phyloP scores from a whole-genome alignment of 139 green algal genomes.

The Chlorella sp. region DNA sequence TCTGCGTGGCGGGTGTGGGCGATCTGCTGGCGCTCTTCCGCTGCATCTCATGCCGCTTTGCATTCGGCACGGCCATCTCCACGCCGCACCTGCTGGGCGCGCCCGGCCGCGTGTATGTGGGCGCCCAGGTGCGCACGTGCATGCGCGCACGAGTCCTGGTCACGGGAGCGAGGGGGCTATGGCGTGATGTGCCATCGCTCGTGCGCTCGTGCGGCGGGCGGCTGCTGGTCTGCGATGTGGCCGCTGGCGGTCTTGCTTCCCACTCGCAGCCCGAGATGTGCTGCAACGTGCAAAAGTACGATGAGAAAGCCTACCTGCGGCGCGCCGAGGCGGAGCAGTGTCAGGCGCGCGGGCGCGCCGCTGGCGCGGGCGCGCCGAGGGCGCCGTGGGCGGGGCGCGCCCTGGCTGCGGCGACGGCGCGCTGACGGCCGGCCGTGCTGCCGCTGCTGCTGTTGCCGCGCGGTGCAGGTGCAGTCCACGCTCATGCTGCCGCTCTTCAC shows the following conservation, averaged over 20 bases:
- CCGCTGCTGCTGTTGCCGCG: too few relatives aligned
- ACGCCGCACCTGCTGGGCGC: constrained; percentile 39
- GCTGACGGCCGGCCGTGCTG: too few relatives aligned
- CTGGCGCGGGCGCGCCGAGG: too few relatives aligned
- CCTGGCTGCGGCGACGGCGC: too few relatives aligned
- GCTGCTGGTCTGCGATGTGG: too few relatives aligned
- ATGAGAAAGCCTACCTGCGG: constrained; percentile 45
- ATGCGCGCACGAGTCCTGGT: too few relatives aligned
- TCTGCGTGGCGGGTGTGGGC: constrained; percentile 54
- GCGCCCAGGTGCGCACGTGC: constrained; percentile 39
- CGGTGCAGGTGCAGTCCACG: constrained; percentile 44
- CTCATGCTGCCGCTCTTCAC: constrained; percentile 54
- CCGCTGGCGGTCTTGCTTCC: not conserved
- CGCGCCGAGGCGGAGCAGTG: constrained; percentile 54
- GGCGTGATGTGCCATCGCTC: too few relatives aligned
- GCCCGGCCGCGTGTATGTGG: constrained; percentile 50
- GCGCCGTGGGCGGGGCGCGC: too few relatives aligned
- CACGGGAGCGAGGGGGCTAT: too few relatives aligned
- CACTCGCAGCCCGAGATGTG: constrained; percentile 54
- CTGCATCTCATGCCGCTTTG: constrained; percentile 61
- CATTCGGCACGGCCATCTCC: constrained; percentile 43
- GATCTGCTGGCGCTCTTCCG: constrained; percentile 60
- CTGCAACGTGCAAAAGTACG: constrained; percentile 61
- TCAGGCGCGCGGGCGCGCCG: not conserved
- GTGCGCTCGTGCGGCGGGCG: too few relatives aligned